Evolutionary conservation across 306 rosid genomes (phyloP).

Genomic region (Prunus padus): DNA sequence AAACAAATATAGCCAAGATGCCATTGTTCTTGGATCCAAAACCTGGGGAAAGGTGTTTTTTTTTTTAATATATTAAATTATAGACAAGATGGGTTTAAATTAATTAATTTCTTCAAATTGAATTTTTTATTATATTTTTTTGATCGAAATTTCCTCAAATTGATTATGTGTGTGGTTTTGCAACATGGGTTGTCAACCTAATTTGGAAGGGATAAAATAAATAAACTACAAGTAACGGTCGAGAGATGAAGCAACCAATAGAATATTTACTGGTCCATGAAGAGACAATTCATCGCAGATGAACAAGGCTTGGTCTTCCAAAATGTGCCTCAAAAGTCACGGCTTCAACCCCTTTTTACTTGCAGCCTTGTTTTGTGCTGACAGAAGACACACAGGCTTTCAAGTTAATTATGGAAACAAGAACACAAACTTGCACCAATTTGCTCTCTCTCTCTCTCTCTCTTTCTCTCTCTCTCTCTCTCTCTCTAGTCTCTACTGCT

Average conservation of each 20-base stretch:
- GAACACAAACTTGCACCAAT: not conserved
- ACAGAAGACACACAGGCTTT: not conserved
- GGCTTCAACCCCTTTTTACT: not conserved
- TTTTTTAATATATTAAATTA: not conserved
- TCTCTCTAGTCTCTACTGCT: not conserved
- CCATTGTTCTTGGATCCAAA: not conserved
- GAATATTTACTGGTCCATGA: constrained; percentile 32
- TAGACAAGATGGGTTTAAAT: not conserved
- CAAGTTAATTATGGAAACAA: not conserved
- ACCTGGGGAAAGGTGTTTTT: not conserved
- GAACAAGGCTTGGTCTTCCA: constrained; percentile 6
- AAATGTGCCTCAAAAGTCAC: constrained; percentile 15
- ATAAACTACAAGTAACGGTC: constrained; percentile 9
- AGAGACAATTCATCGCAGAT: constrained; percentile 33
- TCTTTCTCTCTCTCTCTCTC: too few species aligned
- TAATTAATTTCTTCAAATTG: not conserved
- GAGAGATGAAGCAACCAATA: constrained; percentile 12
- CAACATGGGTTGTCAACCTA: not conserved
- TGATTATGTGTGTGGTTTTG: not conserved
- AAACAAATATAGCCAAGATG: not conserved
- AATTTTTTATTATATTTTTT: too few species aligned
- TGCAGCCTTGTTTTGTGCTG: constrained; percentile 15
- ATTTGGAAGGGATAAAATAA: constrained; percentile 12
- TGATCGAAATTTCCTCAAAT: not conserved
- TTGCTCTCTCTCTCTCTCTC: not conserved